Percentiles rank a stretch among this genome's conserved stretches.
Evolutionary conservation across 176 grass and related monocot genomes (phyloP).

Genomic region (Phragmites australis): DNA sequence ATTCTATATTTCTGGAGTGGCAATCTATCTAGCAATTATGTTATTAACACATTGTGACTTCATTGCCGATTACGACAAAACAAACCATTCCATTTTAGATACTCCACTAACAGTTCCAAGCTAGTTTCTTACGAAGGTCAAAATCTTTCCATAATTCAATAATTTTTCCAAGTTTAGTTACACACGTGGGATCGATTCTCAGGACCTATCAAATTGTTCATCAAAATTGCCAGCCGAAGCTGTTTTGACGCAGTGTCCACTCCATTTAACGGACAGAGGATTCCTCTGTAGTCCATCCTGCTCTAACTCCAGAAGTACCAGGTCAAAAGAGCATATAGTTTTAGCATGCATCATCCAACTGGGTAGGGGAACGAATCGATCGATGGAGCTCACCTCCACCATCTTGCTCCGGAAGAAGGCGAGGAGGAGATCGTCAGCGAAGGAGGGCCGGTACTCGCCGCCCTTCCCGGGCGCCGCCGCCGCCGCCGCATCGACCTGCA

Average conservation of each 20-base stretch:
- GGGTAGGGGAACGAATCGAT: neutral
- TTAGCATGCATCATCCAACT: neutral
- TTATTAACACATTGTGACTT: neutral
- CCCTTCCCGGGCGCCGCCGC: neutral
- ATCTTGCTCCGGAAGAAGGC: slow-evolving; percentile 51
- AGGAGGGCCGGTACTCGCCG: slow-evolving; percentile 30
- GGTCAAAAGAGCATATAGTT: neutral
- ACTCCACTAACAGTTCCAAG: neutral
- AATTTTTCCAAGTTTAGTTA: neutral
- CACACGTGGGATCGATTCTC: neutral
- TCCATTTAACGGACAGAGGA: neutral
- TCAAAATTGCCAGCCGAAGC: neutral
- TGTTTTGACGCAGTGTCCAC: neutral
- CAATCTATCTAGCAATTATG: neutral
- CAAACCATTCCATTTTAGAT: neutral
- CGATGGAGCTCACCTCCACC: slow-evolving; percentile 51
- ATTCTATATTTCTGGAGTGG: neutral
- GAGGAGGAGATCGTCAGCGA: slow-evolving; percentile 44
- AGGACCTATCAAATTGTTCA: too few relatives aligned
- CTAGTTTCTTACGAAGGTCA: neutral
- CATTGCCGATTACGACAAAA: neutral
- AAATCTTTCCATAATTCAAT: neutral
- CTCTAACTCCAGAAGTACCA: neutral
- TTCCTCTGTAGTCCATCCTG: neutral
- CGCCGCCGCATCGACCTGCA: slow-evolving; percentile 20